Evolutionary conservation across 2,329 filamentous ascomycete species (phyloP), one percentile per base, ranked within the genome.

Genomic region (Fonsecaea pedrosoi): DNA sequence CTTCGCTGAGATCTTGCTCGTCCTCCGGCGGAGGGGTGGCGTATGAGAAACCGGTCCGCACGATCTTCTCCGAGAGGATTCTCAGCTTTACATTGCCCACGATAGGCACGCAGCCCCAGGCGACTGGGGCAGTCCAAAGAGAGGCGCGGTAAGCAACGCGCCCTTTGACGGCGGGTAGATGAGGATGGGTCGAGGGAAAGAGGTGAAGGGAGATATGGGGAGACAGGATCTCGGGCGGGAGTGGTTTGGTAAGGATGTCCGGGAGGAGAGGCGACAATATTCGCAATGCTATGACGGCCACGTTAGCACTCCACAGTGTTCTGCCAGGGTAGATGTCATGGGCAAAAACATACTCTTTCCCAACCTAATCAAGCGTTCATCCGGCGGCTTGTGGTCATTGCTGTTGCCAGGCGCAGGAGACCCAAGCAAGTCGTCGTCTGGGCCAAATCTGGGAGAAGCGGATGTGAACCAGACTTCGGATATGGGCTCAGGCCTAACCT

Each of bases 111-210:
- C 92, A 88, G 74, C 96, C 96, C 95, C 95, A 99, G 35, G 94
- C 94, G 60, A 99, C 90, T 0, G 95, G 95, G 0, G 94, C 93
- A 0, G 95, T 97, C 94, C 94, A 98, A 42, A 99, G 83, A 2
- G 95, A 95, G 18, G 95, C 94, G 40, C 91, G 91, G 78, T 99
- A 99, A 56, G 92, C 90, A 40, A 97, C 90, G 55, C 91, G 88
- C 60, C 95, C 95, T 34, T 92, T 92, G 48, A 98, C 95, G n/a
- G 89, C 91, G 38, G 95, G 95, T 2, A 99, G 91, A 70, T 84
- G 82, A n/a, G 81, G 82, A 69, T 84, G 82, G 4, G 82, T 83
- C 4, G 87, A 89, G 21, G 87, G 87, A 71, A 90, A 90, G 12
- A 89, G 82, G 72, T 89, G 86, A 21, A 90, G 82, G 32, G 82